Evolutionary conservation across 495 filamentous ascomycete genomes (phyloP).

Genomic region (Aspergillus cavernicola): DNA sequence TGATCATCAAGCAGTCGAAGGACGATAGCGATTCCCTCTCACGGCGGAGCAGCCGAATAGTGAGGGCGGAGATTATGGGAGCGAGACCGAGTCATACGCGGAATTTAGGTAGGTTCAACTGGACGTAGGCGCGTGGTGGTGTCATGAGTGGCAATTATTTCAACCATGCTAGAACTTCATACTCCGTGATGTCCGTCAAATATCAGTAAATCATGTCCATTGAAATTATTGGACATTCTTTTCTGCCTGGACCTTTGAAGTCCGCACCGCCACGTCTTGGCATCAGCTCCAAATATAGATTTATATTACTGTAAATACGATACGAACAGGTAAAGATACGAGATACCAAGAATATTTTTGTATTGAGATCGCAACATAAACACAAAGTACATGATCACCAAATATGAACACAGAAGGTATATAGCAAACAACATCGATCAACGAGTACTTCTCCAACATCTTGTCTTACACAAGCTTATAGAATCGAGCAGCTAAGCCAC

Average conservation of each 20-base stretch:
- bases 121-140: neutral
- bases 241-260: neutral
- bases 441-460: neutral
- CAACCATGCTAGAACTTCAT: neutral
- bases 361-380: too few relatives aligned
- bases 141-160: neutral
- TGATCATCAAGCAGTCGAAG: neutral
- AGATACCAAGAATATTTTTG: too few relatives aligned
- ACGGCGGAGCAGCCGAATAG: constrained; percentile 16
- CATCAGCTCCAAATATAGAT: neutral
- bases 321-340: too few relatives aligned
- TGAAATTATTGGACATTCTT: neutral
- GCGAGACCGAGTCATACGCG: constrained; percentile 5
- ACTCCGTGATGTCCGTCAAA: neutral
- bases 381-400: neutral
- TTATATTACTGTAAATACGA: neutral
- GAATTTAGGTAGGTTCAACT: neutral
- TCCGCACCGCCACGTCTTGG: neutral
- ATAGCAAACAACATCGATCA: neutral
- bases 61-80: constrained; percentile 4
- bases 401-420: neutral
- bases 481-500: constrained; percentile 44
- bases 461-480: constrained; percentile 36
- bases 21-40: neutral
- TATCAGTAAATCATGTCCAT: too few relatives aligned